phyloP scores from a whole-genome alignment of 129 eudicot species.

The Escallonia herrerae region DNA sequence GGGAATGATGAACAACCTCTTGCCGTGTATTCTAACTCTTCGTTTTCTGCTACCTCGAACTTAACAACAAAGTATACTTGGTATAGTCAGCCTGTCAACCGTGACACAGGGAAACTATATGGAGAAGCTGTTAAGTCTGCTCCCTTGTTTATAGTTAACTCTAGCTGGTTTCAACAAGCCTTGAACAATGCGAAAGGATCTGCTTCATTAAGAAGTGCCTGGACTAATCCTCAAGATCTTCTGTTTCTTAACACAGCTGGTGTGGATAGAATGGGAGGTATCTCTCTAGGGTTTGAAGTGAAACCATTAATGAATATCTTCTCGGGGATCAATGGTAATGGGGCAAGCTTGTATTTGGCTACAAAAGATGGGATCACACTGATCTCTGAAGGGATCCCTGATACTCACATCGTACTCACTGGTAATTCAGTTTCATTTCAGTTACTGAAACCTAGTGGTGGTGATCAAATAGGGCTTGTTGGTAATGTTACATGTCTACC shows the following conservation, averaged over 20 bases:
- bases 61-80: slow-evolving; percentile 8
- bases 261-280: slow-evolving; percentile 29
- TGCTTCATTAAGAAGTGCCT: slow-evolving; percentile 24
- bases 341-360: slow-evolving; percentile 36
- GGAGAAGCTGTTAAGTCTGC: slow-evolving; percentile 29
- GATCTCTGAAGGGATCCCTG: slow-evolving; percentile 19
- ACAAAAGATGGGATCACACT: slow-evolving; percentile 35
- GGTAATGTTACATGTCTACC: slow-evolving; percentile 20
- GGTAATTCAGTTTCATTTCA: slow-evolving; percentile 22
- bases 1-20: slow-evolving; percentile 11
- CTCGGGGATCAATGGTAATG: slow-evolving; percentile 8
- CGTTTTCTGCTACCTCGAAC: slow-evolving; percentile 10
- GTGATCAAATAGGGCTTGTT: slow-evolving; percentile 8
- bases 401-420: slow-evolving; percentile 23
- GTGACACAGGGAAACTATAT: slow-evolving; percentile 34
- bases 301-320: slow-evolving; percentile 22
- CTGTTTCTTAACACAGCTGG: slow-evolving; percentile 28
- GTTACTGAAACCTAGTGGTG: slow-evolving; percentile 15
- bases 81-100: slow-evolving; percentile 40
- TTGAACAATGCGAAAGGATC: slow-evolving; percentile 26
- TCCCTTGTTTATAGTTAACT: slow-evolving; percentile 12
- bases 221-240: slow-evolving; percentile 11
- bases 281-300: slow-evolving; percentile 42
- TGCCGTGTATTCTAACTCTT: slow-evolving; percentile 49
- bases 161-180: slow-evolving; percentile 40